These are phyloP conservation scores for Rhodosporidiobolus sp. DNA, from an alignment of 768 basidiomycete genomes.

Conservation along the genomic window DNA sequence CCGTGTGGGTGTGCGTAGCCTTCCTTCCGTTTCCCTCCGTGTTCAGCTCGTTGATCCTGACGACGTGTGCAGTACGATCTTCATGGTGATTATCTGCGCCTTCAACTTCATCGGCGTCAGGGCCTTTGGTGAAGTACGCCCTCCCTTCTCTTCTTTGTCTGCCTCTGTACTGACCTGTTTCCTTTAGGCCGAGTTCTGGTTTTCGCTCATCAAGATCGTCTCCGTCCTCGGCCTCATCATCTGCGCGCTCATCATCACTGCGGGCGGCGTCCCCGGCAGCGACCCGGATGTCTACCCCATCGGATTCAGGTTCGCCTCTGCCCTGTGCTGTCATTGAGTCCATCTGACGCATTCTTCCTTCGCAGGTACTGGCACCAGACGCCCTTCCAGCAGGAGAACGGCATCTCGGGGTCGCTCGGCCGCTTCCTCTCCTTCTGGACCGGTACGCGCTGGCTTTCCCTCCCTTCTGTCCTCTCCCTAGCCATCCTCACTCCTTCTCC, in stretches of 20 bases:
- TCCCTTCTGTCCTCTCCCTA: no score
- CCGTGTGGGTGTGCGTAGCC: constrained; percentile 33
- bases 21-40: constrained; percentile 14
- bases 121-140: constrained; percentile 29
- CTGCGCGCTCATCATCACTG: constrained; percentile 47
- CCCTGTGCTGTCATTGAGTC: constrained; percentile 31
- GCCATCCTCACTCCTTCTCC: constrained; percentile 79
- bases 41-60: neutral
- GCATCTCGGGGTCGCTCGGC: constrained; percentile 56
- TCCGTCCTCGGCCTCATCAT: constrained; percentile 51
- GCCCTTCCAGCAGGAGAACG: constrained; percentile 49
- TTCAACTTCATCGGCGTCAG: constrained; percentile 43
- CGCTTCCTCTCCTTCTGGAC: constrained; percentile 64
- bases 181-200: constrained; percentile 47
- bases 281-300: constrained; percentile 41
- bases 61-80: neutral
- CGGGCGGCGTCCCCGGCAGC: constrained; percentile 49
- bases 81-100: constrained; percentile 26
- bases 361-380: constrained; percentile 12
- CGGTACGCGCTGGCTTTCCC: constrained; percentile 35
- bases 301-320: constrained; percentile 45
- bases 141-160: neutral
- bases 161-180: neutral
- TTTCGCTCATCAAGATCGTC: constrained; percentile 50
- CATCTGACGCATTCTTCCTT: no score